Percentiles rank a stretch among this genome's conserved stretches.
phyloP scores from a whole-genome alignment of 495 filamentous ascomycete genomes.

The Penicillium cinerascens region DNA sequence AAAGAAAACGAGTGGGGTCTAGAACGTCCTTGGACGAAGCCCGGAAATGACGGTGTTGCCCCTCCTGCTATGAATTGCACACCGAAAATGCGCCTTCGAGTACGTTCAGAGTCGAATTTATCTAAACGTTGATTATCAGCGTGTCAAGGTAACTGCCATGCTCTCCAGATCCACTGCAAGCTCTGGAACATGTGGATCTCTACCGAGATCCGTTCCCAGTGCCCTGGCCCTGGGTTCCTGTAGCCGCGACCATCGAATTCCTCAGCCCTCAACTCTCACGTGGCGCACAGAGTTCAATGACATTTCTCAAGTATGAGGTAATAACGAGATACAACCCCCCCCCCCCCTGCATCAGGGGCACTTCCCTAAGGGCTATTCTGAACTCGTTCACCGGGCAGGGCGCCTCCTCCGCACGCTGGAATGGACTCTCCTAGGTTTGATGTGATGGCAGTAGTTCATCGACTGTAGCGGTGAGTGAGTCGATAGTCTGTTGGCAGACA shows the following conservation, averaged over 20 bases:
- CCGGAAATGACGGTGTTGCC: not conserved
- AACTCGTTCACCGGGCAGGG: too few species aligned
- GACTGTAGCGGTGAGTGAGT: not conserved
- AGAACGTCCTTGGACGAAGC: not conserved
- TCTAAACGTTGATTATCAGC: not conserved
- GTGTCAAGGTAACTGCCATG: conserved; percentile 8
- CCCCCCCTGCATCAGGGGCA: too few species aligned
- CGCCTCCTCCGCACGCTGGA: too few species aligned
- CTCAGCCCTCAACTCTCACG: conserved; percentile 18
- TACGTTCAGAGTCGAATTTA: not conserved
- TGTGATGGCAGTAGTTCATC: not conserved
- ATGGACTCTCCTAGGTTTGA: not conserved
- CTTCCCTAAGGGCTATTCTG: too few species aligned
- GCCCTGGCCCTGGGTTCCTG: conserved; percentile 17
- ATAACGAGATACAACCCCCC: too few species aligned
- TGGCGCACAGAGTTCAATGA: conserved; percentile 15
- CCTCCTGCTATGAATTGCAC: not conserved
- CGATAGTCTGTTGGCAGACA: not conserved
- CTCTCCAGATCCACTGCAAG: conserved; percentile 16
- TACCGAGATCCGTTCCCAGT: conserved; percentile 27
- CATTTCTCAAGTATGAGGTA: conserved; percentile 1
- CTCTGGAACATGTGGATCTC: conserved; percentile 27
- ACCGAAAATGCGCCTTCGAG: not conserved
- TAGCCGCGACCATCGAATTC: conserved; percentile 12
- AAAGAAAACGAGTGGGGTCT: not conserved